Conservation (phyloP, 768 basidiomycete species). For the Phlebiopsis flavidoalba region DNA sequence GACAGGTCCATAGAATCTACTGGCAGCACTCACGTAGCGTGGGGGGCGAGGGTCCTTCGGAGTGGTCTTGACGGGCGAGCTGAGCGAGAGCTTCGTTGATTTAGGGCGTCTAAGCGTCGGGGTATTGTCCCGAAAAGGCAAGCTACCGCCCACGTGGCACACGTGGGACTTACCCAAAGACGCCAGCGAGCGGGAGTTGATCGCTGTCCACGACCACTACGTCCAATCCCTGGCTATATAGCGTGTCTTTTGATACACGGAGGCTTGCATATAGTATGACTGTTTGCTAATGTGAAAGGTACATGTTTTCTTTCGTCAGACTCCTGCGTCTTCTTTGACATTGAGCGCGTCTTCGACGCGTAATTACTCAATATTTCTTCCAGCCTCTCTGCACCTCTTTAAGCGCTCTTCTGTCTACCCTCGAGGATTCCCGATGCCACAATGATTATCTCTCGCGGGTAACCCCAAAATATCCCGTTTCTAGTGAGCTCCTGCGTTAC, state of each 20-base stretch:
- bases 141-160: neutral
- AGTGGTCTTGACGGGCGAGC: conserved; percentile 34
- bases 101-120: conserved; percentile 10
- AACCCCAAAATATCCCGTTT: too few relatives aligned
- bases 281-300: too few relatives aligned
- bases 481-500: neutral
- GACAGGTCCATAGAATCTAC: conserved; percentile 1
- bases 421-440: too few relatives aligned
- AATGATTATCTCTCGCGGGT: too few relatives aligned
- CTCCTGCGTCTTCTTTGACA: too few relatives aligned
- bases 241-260: neutral
- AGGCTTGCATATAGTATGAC: neutral
- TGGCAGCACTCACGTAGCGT: conserved; percentile 23
- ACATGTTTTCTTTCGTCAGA: too few relatives aligned
- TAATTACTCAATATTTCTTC: too few relatives aligned
- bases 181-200: neutral
- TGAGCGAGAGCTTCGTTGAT: conserved; percentile 16
- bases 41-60: conserved; percentile 24
- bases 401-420: too few relatives aligned
- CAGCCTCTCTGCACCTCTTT: too few relatives aligned
- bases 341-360: too few relatives aligned
- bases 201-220: neutral
- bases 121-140: conserved; percentile 5
- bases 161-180: neutral
- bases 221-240: neutral